Base-by-base conservation (phyloP, 2,329 filamentous ascomycete species). In the Fusarium sp. region DNA sequence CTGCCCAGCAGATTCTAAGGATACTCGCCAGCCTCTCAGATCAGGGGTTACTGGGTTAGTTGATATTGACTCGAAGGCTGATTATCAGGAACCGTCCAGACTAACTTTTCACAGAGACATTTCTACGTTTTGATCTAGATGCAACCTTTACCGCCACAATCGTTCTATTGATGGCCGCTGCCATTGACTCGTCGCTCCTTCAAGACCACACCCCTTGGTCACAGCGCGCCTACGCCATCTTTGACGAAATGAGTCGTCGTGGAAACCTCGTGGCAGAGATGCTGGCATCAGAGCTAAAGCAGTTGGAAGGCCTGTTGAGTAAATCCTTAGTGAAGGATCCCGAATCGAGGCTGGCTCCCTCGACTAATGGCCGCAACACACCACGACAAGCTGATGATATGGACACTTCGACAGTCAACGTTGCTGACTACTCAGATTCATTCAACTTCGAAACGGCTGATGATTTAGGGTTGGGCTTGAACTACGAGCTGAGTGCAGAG, bases 241-340 rank as follows among this genome's bases (percentile, higher is more conserved):
- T 88, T 10, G 84, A 87, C 40, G 85, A 85, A 14, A 87, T 88
- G 80, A 80, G 82, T 31, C 78, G 79, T 2, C 81, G 82, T 14
- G 85, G 86, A 1, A 88, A 87, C 50, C 77, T 82, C 0, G 82
- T 87, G 8, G 86, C 87, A 0, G 79, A 77, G 5, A 84, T 84
- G 63, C 81, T 84, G 10, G 62, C 62, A 1, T 61, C 60, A 11
- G 72, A 73, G 27, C 27, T 74, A 8, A 74, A 70, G 11, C 66
- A 73, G 5, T 37, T 73, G 2, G 72, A 74, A 24, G 62, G 63
- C 0, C 10, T 70, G 6, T 50, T 75, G 6, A 68, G 50, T 29
- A 66, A 35, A 5, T 69, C 66, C 9, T 18, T 74, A 2, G 6
- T 62, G 4, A 64, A 52, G 20, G 42, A 62, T 9, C 24, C 18